Base-by-base conservation (phyloP, 2,329 filamentous ascomycete genomes). In the Dothistroma septosporum region DNA sequence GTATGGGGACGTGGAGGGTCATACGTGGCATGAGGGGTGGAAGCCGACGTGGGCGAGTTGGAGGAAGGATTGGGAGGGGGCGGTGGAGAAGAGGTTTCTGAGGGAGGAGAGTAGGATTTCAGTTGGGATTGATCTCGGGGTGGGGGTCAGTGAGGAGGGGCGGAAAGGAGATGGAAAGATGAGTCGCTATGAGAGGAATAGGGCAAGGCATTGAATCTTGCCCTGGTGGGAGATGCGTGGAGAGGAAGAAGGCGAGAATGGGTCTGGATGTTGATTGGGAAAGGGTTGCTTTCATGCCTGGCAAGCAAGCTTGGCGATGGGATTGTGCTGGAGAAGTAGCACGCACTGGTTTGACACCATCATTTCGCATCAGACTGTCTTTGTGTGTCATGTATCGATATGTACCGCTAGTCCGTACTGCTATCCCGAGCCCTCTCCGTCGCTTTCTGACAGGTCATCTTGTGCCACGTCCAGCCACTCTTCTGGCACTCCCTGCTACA, bases 51-150 rank as follows among this genome's bases (percentile, higher is more conserved):
- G 60, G 60, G 32, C 33, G 48, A 28, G 44, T 22, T 62, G 55
- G 16, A 47, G 31, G 53, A 54, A 57, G 52, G 60, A 55, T 41
- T 62, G 60, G 60, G 53, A 62, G 46, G 48, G 28, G 21, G 56
- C 56, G 21, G 28, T 62, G 31, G 56, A 62, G 35, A 41, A 21
- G 52, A 53, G 16, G 46, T 41, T 33, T 33, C 41, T 62, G 44
- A 49, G 21, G n/a, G 52, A 28, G 22, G 52, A 59, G 19, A 59
- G 53, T 44, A 53, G 48, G 35, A 47, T 62, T 48, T 21, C 19
- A 10, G 46, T 62, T 14, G 41, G 50, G 24, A 57, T 61, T 68
- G 61, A 57, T 21, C 33, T 56, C 24, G 55, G 54, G 21, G 59
- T 55, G 22, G 50, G 24, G 54, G 54, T 47, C 44, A 21, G 28